These are phyloP conservation scores for Colletotrichum lupini DNA, from an alignment of 2,329 filamentous ascomycete species.

Conservation along the genomic window DNA sequence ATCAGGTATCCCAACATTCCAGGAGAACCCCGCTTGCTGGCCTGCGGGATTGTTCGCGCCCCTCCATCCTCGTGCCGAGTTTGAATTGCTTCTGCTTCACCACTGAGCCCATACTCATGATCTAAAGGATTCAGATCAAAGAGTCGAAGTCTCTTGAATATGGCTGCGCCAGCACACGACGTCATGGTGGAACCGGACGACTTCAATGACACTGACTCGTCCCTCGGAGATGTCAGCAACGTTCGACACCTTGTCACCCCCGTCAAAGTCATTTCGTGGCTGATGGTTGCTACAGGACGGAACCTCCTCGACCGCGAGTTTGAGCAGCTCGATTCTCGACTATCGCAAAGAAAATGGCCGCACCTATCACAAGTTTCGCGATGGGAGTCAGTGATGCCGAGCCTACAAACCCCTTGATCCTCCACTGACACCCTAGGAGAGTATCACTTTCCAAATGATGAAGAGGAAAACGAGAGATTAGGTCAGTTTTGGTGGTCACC, in stretches of 20 bases:
- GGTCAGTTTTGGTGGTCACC: background rate
- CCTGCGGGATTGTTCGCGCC: background rate
- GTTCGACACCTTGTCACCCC: background rate
- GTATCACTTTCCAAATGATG: conserved; percentile 37
- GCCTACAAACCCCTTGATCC: background rate
- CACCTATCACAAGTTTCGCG: conserved; percentile 39
- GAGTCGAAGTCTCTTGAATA: background rate
- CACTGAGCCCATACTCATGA: background rate
- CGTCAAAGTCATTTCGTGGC: background rate
- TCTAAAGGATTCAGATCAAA: background rate
- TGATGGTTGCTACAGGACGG: conserved; percentile 3
- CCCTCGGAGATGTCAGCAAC: conserved; percentile 15
- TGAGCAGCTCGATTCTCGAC: conserved; percentile 46
- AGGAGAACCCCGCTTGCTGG: conserved; percentile 4
- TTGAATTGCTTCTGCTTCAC: background rate
- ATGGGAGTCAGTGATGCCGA: conserved; percentile 23
- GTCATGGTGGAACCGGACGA: conserved; percentile 30
- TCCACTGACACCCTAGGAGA: conserved; percentile 14
- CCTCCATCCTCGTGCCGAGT: background rate
- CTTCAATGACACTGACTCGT: conserved; percentile 32
- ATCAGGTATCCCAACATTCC: conserved; percentile 3
- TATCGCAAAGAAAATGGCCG: conserved; percentile 35
- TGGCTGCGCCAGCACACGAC: background rate
- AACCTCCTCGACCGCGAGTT: conserved; percentile 42
- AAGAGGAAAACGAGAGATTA: conserved; percentile 34